Conservation (phyloP, 805 yeast species). For the Millerozyma miso region DNA sequence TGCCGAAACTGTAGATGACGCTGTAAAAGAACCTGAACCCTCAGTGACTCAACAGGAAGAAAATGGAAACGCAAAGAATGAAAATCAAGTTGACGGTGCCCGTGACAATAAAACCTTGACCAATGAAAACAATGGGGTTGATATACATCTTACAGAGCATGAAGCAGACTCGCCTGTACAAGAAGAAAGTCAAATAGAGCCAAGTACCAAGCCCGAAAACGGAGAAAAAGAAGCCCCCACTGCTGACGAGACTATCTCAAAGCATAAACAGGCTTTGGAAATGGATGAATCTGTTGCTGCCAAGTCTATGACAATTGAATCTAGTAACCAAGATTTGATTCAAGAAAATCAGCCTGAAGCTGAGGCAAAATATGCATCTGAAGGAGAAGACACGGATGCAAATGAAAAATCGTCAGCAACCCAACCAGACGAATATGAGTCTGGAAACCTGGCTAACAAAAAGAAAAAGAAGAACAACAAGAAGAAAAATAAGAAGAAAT, state of each 20-base stretch:
- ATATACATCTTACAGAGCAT: background rate
- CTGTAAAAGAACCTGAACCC: background rate
- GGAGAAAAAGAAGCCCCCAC: background rate
- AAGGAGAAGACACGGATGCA: constrained; percentile 4
- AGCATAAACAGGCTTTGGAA: background rate
- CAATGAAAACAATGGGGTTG: background rate
- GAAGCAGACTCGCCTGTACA: background rate
- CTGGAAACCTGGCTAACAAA: constrained; percentile 10
- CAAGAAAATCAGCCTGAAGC: background rate
- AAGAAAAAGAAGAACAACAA: constrained; percentile 32
- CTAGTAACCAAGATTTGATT: background rate
- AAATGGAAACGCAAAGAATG: background rate
- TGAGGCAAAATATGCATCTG: constrained; percentile 2
- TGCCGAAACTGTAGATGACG: constrained; percentile 4
- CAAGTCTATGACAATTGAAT: background rate
- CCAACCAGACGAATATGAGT: constrained; percentile 4
- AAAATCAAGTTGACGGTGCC: background rate
- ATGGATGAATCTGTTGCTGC: background rate
- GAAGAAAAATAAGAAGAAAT: constrained; percentile 26
- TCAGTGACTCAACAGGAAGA: background rate
- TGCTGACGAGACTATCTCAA: background rate
- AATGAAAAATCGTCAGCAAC: constrained; percentile 7
- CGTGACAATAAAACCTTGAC: background rate
- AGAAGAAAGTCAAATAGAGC: background rate
- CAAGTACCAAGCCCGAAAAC: background rate